phyloP scores from a whole-genome alignment of 495 filamentous ascomycete species.

The Bombardia bombarda region DNA sequence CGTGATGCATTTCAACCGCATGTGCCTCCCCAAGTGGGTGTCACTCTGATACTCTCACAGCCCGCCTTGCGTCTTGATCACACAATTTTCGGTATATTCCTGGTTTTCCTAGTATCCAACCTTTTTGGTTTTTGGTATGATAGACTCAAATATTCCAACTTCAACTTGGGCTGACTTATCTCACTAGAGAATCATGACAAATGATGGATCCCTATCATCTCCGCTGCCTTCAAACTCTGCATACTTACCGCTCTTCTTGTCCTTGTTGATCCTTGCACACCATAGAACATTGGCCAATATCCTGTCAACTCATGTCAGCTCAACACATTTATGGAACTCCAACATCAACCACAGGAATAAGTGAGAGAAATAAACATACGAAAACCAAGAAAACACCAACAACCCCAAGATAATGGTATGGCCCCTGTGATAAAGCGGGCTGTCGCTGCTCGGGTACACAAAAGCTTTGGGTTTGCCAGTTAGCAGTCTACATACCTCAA shows the following conservation, averaged over 20 bases:
- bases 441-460: constrained; percentile 47
- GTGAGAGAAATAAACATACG: constrained; percentile 23
- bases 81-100: no score
- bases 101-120: no score
- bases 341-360: constrained; percentile 39
- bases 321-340: background rate
- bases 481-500: background rate
- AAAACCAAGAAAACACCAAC: constrained; percentile 53
- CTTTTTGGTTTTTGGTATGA: no score
- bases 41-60: no score
- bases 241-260: constrained; percentile 57
- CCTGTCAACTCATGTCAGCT: constrained; percentile 27
- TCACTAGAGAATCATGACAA: constrained; percentile 50
- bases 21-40: no score
- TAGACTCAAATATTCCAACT: no score
- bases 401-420: constrained; percentile 53
- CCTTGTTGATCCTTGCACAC: constrained; percentile 57
- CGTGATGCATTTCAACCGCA: no score
- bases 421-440: constrained; percentile 39
- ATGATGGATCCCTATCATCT: constrained; percentile 60
- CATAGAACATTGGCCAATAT: constrained; percentile 57
- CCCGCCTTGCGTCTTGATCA: no score
- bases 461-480: constrained; percentile 30
- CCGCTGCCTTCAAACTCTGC: constrained; percentile 47
- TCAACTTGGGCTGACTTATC: no score